Conservation (phyloP, 495 filamentous ascomycete species). For the Neohortaea acidophila region DNA sequence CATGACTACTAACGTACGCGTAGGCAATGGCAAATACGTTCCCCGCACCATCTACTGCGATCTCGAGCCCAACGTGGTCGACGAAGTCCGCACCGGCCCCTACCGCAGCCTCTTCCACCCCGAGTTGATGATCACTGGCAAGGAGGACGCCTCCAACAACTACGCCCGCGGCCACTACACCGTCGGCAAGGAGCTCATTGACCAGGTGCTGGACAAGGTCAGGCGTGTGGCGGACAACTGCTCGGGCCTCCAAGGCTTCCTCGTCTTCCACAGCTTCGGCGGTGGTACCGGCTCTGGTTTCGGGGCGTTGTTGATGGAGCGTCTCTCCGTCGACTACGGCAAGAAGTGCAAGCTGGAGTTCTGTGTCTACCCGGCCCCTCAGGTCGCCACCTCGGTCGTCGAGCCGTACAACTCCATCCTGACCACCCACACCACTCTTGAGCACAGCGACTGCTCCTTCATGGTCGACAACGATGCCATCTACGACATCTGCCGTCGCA, state of each 20-base stretch:
- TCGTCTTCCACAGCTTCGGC: slow-evolving; percentile 99
- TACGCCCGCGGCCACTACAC: slow-evolving; percentile 98
- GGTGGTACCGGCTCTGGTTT: slow-evolving; percentile 98
- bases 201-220: slow-evolving; percentile 91
- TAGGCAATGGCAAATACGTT: slow-evolving; percentile 97
- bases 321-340: slow-evolving; percentile 91
- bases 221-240: slow-evolving; percentile 93
- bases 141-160: slow-evolving; percentile 99
- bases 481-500: slow-evolving; percentile 97
- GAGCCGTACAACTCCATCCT: slow-evolving; percentile 99
- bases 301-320: slow-evolving; percentile 94
- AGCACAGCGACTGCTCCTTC: slow-evolving; percentile 99
- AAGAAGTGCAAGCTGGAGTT: slow-evolving; percentile 99
- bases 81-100: slow-evolving; percentile 94
- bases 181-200: slow-evolving; percentile 95
- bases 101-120: slow-evolving; percentile 96
- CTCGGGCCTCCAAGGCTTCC: slow-evolving; percentile 92
- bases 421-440: slow-evolving; percentile 95
- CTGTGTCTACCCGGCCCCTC: slow-evolving; percentile 94
- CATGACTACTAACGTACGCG: background rate
- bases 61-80: slow-evolving; percentile 98
- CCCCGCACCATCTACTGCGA: slow-evolving; percentile 98
- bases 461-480: slow-evolving; percentile 99
- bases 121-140: slow-evolving; percentile 97
- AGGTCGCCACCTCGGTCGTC: slow-evolving; percentile 90